Evolutionary conservation across 2,329 filamentous ascomycete species (phyloP).

Genomic region (Trichoderma gracile): DNA sequence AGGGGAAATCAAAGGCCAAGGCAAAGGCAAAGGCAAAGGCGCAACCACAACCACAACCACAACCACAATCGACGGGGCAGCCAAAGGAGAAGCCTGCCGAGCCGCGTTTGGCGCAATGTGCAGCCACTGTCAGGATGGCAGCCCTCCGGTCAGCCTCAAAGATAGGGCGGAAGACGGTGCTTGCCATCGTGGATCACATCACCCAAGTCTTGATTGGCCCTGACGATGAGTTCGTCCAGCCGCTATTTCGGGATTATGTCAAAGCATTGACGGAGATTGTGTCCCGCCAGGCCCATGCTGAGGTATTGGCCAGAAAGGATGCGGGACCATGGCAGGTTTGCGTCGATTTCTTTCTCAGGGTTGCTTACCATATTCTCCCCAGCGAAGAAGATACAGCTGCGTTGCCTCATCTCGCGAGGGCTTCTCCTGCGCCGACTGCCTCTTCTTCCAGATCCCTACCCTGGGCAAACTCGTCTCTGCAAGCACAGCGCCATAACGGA

Average conservation of each 20-base stretch:
- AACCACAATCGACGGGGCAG: conserved; percentile 43
- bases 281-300: conserved; percentile 72
- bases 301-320: conserved; percentile 64
- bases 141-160: conserved; percentile 68
- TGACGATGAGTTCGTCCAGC: conserved; percentile 64
- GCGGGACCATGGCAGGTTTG: conserved; percentile 67
- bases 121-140: conserved; percentile 69
- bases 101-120: conserved; percentile 66
- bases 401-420: conserved; percentile 38
- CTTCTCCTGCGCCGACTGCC: conserved; percentile 50
- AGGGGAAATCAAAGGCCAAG: too few relatives aligned
- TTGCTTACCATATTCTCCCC: conserved; percentile 53
- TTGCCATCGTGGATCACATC: conserved; percentile 78
- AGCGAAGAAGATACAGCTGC: conserved; percentile 44
- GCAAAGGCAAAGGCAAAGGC: too few relatives aligned
- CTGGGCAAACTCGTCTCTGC: conserved; percentile 36
- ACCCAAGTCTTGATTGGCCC: conserved; percentile 67
- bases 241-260: conserved; percentile 74
- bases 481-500: conserved; percentile 35
- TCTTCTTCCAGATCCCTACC: conserved; percentile 35
- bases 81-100: conserved; percentile 40
- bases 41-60: not conserved
- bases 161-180: conserved; percentile 75
- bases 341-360: conserved; percentile 68
- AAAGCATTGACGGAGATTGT: conserved; percentile 73